A percentile compares a stretch with the other conserved stretches of the same genome.
These are phyloP conservation scores for Russula earlei DNA, from an alignment of 768 basidiomycete species.

Conservation along the genomic window DNA sequence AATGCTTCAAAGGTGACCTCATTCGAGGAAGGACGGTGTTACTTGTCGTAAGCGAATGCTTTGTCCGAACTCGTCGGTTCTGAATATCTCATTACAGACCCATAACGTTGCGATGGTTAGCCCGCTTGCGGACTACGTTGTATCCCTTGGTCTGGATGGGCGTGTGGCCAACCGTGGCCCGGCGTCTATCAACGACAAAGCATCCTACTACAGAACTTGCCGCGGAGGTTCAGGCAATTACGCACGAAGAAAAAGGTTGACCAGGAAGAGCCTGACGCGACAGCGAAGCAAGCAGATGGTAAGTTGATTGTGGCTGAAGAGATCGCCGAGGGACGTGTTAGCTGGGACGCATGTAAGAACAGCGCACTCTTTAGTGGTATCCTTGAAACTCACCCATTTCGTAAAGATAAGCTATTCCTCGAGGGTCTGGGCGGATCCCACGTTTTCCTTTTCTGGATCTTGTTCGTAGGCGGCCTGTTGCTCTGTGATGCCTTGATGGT, in stretches of 20 bases:
- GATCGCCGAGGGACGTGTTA: conserved; percentile 48
- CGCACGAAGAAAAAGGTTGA: conserved; percentile 25
- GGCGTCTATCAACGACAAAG: conserved; percentile 36
- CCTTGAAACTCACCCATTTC: conserved; percentile 11
- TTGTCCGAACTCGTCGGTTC: neutral
- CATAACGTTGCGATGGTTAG: conserved; percentile 45
- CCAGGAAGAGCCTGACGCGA: conserved; percentile 17
- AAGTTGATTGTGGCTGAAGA: conserved; percentile 62
- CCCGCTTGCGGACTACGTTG: conserved; percentile 46
- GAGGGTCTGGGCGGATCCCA: conserved; percentile 23
- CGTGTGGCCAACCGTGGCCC: conserved; percentile 40
- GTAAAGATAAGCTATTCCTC: conserved; percentile 27
- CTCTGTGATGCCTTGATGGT: conserved; percentile 21
- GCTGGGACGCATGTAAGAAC: conserved; percentile 34
- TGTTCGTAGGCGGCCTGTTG: conserved; percentile 19
- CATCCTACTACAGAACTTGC: conserved; percentile 25
- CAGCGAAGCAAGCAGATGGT: conserved; percentile 30
- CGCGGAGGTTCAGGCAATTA: conserved; percentile 21
- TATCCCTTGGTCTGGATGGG: conserved; percentile 47
- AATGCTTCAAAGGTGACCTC: conserved; percentile 40
- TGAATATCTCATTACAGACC: conserved; percentile 27
- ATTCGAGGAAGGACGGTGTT: conserved; percentile 42
- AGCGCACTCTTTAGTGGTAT: neutral
- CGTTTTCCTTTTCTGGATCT: conserved; percentile 28
- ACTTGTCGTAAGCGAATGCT: conserved; percentile 34